phyloP scores from a whole-genome alignment of 495 filamentous ascomycete genomes.

The Lasiosphaeria hispida region DNA sequence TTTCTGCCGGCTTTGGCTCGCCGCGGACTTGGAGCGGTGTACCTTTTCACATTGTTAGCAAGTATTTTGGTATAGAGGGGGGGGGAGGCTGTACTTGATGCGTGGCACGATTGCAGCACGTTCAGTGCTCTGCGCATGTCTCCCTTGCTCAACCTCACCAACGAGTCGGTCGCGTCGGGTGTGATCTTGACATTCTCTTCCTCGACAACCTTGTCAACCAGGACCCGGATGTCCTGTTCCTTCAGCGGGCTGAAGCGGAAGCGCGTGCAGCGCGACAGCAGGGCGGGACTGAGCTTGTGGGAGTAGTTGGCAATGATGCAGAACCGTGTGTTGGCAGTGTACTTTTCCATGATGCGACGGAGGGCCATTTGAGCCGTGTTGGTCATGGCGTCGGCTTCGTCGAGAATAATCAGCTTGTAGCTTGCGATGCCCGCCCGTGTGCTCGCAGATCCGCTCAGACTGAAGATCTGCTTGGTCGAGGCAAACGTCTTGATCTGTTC shows the following conservation, averaged over 20 bases:
- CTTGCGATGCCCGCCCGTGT: conserved; percentile 55
- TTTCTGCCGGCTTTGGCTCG: conserved; percentile 55
- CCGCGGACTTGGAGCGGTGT: conserved; percentile 69
- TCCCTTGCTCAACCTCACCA: conserved; percentile 86
- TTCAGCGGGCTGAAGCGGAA: conserved; percentile 96
- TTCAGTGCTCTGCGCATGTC: conserved; percentile 96
- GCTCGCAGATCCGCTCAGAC: conserved; percentile 33
- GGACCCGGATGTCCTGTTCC: conserved; percentile 71
- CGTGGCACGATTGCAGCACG: conserved; percentile 94
- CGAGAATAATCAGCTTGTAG: conserved; percentile 95
- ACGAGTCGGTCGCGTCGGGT: conserved; percentile 69
- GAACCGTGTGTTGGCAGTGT: conserved; percentile 96
- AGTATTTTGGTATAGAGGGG: neutral
- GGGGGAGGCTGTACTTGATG: conserved; percentile 63
- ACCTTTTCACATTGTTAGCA: conserved; percentile 37
- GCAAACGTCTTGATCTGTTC: conserved; percentile 99
- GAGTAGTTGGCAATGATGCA: conserved; percentile 99
- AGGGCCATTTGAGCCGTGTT: conserved; percentile 95
- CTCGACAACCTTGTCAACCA: conserved; percentile 88
- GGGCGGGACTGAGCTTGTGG: conserved; percentile 93
- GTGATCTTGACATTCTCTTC: conserved; percentile 83
- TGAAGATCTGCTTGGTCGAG: conserved; percentile 64
- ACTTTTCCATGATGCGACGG: conserved; percentile 97
- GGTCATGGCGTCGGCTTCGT: conserved; percentile 99
- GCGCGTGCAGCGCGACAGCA: conserved; percentile 89